Evolutionary conservation across 371 early-diverging fungal species (phyloP).

Genomic region (Mucor velutinosus): DNA sequence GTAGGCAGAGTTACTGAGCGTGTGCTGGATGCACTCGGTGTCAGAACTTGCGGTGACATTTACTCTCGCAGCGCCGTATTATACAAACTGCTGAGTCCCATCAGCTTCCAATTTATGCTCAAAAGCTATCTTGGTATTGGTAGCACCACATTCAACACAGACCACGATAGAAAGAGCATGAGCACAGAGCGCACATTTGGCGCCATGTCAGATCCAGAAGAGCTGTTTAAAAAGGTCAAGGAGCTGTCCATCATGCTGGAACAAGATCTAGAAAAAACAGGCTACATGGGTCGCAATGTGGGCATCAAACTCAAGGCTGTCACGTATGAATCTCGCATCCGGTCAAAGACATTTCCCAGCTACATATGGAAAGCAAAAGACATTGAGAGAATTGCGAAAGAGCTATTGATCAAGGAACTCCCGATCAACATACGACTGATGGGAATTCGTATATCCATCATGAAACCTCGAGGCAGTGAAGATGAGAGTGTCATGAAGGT

Average conservation of each 20-base stretch:
- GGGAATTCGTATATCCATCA: constrained; percentile 43
- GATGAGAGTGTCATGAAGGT: constrained; percentile 42
- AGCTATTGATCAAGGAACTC: constrained; percentile 37
- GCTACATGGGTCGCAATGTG: constrained; percentile 41
- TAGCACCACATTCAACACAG: constrained; percentile 26
- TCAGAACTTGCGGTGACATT: constrained; percentile 42
- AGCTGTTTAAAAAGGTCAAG: constrained; percentile 35
- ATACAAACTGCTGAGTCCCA: constrained; percentile 44
- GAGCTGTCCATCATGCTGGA: constrained; percentile 38
- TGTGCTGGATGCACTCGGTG: constrained; percentile 39
- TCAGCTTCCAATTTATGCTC: constrained; percentile 43
- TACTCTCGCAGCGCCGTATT: constrained; percentile 41
- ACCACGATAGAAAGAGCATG: constrained; percentile 39
- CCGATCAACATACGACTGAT: constrained; percentile 47
- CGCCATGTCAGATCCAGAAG: constrained; percentile 27
- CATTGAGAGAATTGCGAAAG: constrained; percentile 40
- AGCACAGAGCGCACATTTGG: constrained; percentile 51
- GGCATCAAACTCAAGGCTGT: constrained; percentile 46
- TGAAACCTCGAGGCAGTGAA: constrained; percentile 28
- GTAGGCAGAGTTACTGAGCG: constrained; percentile 54
- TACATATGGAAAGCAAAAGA: constrained; percentile 37
- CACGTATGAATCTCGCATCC: constrained; percentile 38
- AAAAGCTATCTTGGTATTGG: constrained; percentile 41
- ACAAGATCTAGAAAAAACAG: constrained; percentile 29
- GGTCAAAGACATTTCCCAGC: constrained; percentile 42